phyloP scores from a whole-genome alignment of 768 basidiomycete species.

The Suillus tomentosus region DNA sequence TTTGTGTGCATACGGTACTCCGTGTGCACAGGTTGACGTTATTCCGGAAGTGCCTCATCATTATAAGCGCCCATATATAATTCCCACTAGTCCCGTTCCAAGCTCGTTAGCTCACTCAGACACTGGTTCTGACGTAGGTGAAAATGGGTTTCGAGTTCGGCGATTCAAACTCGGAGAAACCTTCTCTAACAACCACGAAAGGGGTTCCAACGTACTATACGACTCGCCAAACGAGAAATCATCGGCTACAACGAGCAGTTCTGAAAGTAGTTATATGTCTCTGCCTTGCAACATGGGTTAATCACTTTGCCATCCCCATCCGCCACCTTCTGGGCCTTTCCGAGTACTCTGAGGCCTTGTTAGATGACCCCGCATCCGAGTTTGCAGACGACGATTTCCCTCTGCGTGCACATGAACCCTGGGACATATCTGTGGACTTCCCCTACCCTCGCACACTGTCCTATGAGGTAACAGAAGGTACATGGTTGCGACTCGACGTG shows the following conservation, averaged over 20 bases:
- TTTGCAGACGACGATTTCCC: conserved; percentile 64
- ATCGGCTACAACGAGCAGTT: conserved; percentile 12
- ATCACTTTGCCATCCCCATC: conserved; percentile 13
- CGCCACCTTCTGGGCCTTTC: background rate
- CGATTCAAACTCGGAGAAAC: background rate
- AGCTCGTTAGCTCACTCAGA: background rate
- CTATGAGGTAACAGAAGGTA: conserved; percentile 73
- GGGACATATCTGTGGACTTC: conserved; percentile 80
- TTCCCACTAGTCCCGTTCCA: background rate
- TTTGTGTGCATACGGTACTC: background rate
- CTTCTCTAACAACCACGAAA: background rate
- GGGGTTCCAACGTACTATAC: background rate
- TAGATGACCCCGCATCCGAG: conserved; percentile 40
- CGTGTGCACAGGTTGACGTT: background rate
- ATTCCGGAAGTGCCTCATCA: background rate
- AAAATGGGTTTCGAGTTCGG: background rate
- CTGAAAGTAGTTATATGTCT: conserved; percentile 25
- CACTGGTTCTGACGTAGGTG: background rate
- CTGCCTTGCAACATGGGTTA: conserved; percentile 22
- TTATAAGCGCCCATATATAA: background rate
- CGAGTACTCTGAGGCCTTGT: conserved; percentile 12
- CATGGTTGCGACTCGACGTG: conserved; percentile 75
- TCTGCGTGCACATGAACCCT: conserved; percentile 51
- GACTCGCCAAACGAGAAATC: background rate
- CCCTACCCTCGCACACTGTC: conserved; percentile 64